phyloP scores from a whole-genome alignment of 768 basidiomycete species.

The Pleurotus citrinopileatus region DNA sequence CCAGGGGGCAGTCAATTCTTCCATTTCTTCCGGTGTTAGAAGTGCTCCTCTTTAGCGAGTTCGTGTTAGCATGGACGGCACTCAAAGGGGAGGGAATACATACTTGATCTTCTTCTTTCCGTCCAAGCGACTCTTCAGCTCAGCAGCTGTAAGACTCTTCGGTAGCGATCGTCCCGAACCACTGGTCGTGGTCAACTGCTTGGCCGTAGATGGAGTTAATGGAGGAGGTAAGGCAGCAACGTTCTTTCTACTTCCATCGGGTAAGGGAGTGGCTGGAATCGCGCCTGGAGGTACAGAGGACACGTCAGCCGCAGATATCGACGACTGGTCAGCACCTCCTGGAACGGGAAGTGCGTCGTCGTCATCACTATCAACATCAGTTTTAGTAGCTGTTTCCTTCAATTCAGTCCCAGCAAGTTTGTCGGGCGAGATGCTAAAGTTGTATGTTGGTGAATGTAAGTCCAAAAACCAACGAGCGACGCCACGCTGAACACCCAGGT shows the following conservation, averaged over 20 bases:
- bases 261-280: conserved; percentile 13
- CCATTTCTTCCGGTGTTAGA: conserved; percentile 82
- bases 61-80: not conserved
- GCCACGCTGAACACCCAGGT: conserved; percentile 82
- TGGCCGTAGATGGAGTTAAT: conserved; percentile 69
- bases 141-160: conserved; percentile 51
- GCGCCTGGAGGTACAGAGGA: conserved; percentile 34
- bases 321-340: conserved; percentile 9
- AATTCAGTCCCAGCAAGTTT: conserved; percentile 31
- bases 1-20: conserved; percentile 72
- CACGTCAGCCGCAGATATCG: conserved; percentile 20
- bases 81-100: conserved; percentile 17
- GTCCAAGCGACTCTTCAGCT: conserved; percentile 57
- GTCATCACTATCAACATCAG: conserved; percentile 14
- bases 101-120: conserved; percentile 77
- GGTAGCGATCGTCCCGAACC: conserved; percentile 42
- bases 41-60: conserved; percentile 53
- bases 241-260: conserved; percentile 21
- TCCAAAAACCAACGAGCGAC: conserved; percentile 67
- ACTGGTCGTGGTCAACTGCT: conserved; percentile 41
- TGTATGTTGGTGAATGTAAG: conserved; percentile 50
- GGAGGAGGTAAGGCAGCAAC: conserved; percentile 46
- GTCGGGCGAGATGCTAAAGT: conserved; percentile 47
- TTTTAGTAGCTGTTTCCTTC: conserved; percentile 7
- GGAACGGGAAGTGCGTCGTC: conserved; percentile 32